Conservation (phyloP, 164 flowering plant species). For the Umbilicus rupestris region DNA sequence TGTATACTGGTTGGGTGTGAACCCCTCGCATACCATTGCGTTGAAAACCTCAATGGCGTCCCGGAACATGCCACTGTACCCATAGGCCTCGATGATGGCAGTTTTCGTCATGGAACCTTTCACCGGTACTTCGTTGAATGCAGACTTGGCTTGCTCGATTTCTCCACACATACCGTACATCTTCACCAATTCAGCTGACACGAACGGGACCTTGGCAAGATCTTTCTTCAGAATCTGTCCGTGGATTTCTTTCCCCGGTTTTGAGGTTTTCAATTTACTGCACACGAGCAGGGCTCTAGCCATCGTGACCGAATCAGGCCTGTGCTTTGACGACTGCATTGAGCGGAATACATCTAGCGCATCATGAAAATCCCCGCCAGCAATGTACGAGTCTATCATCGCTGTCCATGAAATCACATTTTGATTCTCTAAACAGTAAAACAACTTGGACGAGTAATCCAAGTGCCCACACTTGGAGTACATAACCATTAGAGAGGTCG, state of each 20-base stretch:
- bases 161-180: constrained; percentile 63
- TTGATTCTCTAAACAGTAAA: constrained; percentile 42
- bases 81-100: constrained; percentile 67
- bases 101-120: constrained; percentile 72
- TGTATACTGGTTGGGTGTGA: constrained; percentile 52
- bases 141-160: constrained; percentile 32
- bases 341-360: constrained; percentile 53
- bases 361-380: constrained; percentile 29
- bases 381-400: constrained; percentile 61
- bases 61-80: constrained; percentile 27
- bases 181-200: constrained; percentile 50
- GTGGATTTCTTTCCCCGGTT: constrained; percentile 72
- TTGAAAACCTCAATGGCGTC: constrained; percentile 52
- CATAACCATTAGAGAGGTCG: constrained; percentile 68
- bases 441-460: constrained; percentile 37
- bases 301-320: constrained; percentile 70
- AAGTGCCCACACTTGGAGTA: constrained; percentile 62
- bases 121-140: constrained; percentile 34
- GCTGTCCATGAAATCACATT: constrained; percentile 86
- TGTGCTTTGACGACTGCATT: constrained; percentile 61
- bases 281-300: constrained; percentile 47
- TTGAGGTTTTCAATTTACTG: constrained; percentile 30
- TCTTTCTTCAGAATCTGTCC: constrained; percentile 56
- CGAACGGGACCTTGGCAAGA: constrained; percentile 44
- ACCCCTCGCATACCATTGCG: constrained; percentile 33